Evolutionary conservation across 1,284 basidiomycete species (phyloP).

Genomic region (Melampsora americana): DNA sequence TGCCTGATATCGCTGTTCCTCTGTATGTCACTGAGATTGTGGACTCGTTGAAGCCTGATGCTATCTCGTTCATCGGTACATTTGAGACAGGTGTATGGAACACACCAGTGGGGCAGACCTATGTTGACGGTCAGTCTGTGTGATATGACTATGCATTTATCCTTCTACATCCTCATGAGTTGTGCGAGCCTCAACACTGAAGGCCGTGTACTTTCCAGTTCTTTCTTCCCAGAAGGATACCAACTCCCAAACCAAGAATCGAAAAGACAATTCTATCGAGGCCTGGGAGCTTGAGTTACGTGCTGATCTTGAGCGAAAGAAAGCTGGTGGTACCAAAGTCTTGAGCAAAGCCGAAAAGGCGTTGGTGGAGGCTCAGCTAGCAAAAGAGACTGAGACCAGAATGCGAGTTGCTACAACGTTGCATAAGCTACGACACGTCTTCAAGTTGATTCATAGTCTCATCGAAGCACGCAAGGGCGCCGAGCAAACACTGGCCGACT

Average conservation of each 20-base stretch:
- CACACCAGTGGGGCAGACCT: conserved; percentile 73
- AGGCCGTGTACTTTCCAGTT: not conserved
- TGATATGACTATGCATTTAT: conserved; percentile 55
- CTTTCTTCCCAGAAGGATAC: conserved; percentile 27
- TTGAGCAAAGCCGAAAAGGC: conserved; percentile 80
- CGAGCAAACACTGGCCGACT: conserved; percentile 51
- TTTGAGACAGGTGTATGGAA: conserved; percentile 77
- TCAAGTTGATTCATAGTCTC: conserved; percentile 58
- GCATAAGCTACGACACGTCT: conserved; percentile 63
- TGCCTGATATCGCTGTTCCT: conserved; percentile 67
- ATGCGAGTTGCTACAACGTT: conserved; percentile 62
- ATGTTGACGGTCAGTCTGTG: conserved; percentile 61
- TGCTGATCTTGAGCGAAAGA: conserved; percentile 72
- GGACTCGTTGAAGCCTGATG: conserved; percentile 63
- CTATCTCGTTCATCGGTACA: conserved; percentile 65
- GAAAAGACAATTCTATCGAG: conserved; percentile 78
- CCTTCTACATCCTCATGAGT: conserved; percentile 61
- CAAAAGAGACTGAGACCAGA: conserved; percentile 70
- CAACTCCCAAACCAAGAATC: conserved; percentile 58
- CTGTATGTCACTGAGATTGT: conserved; percentile 67
- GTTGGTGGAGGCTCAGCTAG: conserved; percentile 72
- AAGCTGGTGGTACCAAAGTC: conserved; percentile 54
- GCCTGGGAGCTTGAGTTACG: conserved; percentile 93
- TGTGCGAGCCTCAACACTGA: conserved; percentile 51
- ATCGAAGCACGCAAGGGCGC: conserved; percentile 61